Base-by-base conservation (phyloP, 768 basidiomycete species). In the Leucocoprinus sp. region DNA sequence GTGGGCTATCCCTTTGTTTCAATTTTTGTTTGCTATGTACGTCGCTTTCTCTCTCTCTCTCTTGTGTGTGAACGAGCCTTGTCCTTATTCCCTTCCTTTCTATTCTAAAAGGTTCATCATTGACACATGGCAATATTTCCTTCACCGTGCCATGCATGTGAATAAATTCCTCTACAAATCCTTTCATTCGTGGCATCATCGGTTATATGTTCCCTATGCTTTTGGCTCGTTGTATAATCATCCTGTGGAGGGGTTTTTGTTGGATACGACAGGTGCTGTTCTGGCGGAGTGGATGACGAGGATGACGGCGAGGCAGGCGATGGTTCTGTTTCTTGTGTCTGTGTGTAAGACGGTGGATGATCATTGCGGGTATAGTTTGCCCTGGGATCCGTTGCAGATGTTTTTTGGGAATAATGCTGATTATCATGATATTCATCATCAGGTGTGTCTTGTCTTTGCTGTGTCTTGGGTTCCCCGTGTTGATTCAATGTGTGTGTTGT, bases 391-490 rank as follows among this genome's bases (percentile, higher is more conserved):
- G 0, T 64, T 93, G 21, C 95, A 98, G 62, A 57, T 88, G 57
- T 51, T 97, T 45, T 87, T 82, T 40, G 66, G 72, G 3, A 99
- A 99, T 60, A 96, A 91, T 60, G 86, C 93, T 1, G 90, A 95
- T 63, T 99, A 95, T 63, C 95, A 97, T 61, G 95, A 97, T 62
- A 96, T 98, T 50, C 95, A 98, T 58, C 95, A 97, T 62, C 92
- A 93, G 72, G 87, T 84, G 38, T 64, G 66, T 54, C 18, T 24
- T 33, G 6, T n/a, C 4, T 5, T 37, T n/a, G 42, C 41, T 24
- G 35, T 11, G 21, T 28, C 17, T 34, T 28, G 8, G 40, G 19
- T 36, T 39, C 19, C 22, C 12, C 18, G 27, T 42, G 34, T 41
- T 38, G 34, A 35, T 51, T 41, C 14, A 8, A 26, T 27, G 42